Base-by-base conservation (phyloP, 2,329 filamentous ascomycete species). In the Xylaria sp. region DNA sequence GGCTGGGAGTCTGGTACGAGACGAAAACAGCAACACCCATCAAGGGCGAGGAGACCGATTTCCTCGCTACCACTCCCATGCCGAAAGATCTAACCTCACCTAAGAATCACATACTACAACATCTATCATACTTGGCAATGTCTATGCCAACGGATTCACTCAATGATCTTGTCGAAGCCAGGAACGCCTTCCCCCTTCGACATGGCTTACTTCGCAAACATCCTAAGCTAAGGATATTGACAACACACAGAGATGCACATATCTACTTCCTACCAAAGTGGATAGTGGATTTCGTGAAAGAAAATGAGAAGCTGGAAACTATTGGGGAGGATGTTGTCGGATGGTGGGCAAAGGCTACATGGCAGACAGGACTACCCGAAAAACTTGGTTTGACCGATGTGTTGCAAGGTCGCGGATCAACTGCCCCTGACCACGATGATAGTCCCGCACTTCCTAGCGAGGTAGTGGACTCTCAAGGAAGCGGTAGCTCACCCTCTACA, bases 221-320 rank as follows among this genome's bases (percentile, higher is more conserved):
- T 72, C 88, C 92, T 9, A 87, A 87, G 35, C 82, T 96, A 43
- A 89, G 89, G 70, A 90, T 97, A 83, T 83, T 94, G 63, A 94
- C 89, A 14, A 92, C 89, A 3, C 90, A 96, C 75, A 87, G 95
- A 43, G 94, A 98, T 75, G 92, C 94, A 0, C 94, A 98, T 74
- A 90, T 98, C 61, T 99, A 99, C 77, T 87, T 99, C 66, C 92
- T 99, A 69, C 95, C 95, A 0, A 88, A 87, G 68, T 98, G 95
- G 94, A 85, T 96, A 8, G 86, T 97, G 71, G 89, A 96, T 57
- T 91, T 97, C 75, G 87, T 96, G 43, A 85, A 87, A 61, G 82
- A 84, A 65, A 96, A 97, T 71, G 89, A 94, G 31, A 88, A 85
- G 11, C 87, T 99, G 66, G 92, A 97, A 71, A 96, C 89, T 59